Percentiles rank a stretch among this genome's conserved stretches.
phyloP scores from a whole-genome alignment of 495 filamentous ascomycete genomes.

The Thozetella sp. region DNA sequence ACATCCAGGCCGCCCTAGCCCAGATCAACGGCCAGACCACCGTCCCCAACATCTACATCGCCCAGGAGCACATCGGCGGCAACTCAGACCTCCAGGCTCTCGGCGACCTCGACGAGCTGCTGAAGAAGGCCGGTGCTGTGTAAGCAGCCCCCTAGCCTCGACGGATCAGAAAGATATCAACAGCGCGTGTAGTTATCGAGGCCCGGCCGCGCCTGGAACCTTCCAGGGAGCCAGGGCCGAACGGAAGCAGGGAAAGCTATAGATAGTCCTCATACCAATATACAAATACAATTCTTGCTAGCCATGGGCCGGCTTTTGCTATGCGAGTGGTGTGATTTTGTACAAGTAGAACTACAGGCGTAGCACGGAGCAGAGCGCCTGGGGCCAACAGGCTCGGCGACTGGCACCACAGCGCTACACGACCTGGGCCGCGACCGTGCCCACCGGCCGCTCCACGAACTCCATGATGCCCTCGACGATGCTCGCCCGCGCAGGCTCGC shows the following conservation, averaged over 20 bases:
- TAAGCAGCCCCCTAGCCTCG: constrained; percentile 11
- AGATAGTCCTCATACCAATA: not conserved
- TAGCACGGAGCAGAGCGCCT: no score
- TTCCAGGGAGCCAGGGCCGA: no score
- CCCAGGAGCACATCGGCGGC: constrained; percentile 87
- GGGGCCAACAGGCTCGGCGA: no score
- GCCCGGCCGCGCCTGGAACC: no score
- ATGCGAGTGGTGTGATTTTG: not conserved
- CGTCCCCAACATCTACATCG: constrained; percentile 96
- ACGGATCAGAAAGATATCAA: constrained; percentile 1
- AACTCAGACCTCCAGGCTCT: constrained; percentile 87
- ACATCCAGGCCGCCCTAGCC: constrained; percentile 79
- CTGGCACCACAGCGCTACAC: no score
- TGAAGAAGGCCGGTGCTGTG: constrained; percentile 37
- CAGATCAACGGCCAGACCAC: constrained; percentile 82
- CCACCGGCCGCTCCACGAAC: constrained; percentile 86
- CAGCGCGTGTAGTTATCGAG: not conserved
- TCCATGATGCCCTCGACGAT: constrained; percentile 87
- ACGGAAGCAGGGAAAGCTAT: not conserved
- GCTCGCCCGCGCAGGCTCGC: constrained; percentile 75
- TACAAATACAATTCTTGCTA: no score
- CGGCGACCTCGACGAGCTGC: constrained; percentile 33
- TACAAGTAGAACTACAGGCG: not conserved
- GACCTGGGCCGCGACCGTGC: constrained; percentile 79
- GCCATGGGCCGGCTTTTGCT: no score